phyloP scores from a whole-genome alignment of 2,329 filamentous ascomycete species.

The Fusarium concolor region DNA sequence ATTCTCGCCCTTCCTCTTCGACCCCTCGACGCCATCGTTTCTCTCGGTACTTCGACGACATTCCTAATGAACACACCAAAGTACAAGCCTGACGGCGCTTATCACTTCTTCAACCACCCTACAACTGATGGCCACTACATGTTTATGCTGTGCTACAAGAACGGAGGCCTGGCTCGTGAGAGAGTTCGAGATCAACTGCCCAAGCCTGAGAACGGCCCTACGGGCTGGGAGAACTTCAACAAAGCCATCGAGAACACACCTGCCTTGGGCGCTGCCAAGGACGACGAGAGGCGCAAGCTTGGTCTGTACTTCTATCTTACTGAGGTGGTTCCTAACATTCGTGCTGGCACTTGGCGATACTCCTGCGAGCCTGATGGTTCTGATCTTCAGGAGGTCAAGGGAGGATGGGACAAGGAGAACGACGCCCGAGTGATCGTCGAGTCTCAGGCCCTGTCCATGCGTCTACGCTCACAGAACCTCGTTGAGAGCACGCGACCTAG shows the following conservation, averaged over 20 bases:
- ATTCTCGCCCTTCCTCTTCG: conserved; percentile 91
- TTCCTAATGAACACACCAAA: conserved; percentile 97
- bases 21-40: conserved; percentile 92
- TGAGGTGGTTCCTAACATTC: conserved; percentile 94
- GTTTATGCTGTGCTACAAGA: conserved; percentile 99
- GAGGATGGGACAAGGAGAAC: conserved; percentile 63
- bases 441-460: conserved; percentile 92
- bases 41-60: conserved; percentile 93
- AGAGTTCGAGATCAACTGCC: conserved; percentile 86
- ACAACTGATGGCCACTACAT: conserved; percentile 92
- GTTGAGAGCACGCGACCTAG: conserved; percentile 66
- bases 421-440: conserved; percentile 92
- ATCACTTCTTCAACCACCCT: conserved; percentile 99
- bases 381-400: conserved; percentile 54
- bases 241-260: conserved; percentile 73
- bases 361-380: conserved; percentile 68
- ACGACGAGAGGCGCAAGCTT: conserved; percentile 74
- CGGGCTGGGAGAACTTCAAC: conserved; percentile 87
- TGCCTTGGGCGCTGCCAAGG: conserved; percentile 70
- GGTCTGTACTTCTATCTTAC: conserved; percentile 96
- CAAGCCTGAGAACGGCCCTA: conserved; percentile 55
- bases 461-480: conserved; percentile 83
- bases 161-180: conserved; percentile 92
- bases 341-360: conserved; percentile 88
- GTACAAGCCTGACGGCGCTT: conserved; percentile 89